phyloP scores from a whole-genome alignment of 805 yeast species.

The Schwanniomyces polymorphus region DNA sequence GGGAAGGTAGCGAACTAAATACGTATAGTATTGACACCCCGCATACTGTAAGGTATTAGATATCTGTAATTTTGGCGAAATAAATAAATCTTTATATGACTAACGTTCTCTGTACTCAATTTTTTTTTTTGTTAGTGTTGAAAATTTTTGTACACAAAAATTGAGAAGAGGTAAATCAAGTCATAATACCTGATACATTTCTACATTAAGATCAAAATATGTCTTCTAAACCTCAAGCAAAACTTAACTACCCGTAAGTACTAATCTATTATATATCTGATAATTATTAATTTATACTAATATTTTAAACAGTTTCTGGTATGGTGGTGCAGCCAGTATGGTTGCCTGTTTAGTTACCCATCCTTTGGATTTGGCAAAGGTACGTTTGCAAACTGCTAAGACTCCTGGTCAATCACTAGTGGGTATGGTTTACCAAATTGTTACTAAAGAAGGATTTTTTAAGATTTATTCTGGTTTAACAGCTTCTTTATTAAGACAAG shows the following conservation, averaged over 20 bases:
- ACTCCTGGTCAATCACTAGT: slow-evolving; percentile 63
- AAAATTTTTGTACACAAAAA: not conserved
- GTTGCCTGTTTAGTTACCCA: slow-evolving; percentile 70
- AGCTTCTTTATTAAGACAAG: slow-evolving; percentile 82
- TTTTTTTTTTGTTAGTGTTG: not conserved
- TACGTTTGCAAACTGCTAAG: slow-evolving; percentile 77
- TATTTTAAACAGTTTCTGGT: slow-evolving; percentile 49
- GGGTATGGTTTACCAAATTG: slow-evolving; percentile 59
- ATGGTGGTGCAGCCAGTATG: slow-evolving; percentile 70
- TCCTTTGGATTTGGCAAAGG: slow-evolving; percentile 86
- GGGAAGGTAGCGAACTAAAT: not conserved
- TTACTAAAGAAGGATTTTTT: slow-evolving; percentile 61
- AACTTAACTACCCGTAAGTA: slow-evolving; percentile 9
- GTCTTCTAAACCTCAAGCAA: slow-evolving; percentile 2
- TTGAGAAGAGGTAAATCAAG: not conserved
- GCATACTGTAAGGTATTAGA: not conserved
- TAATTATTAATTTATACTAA: not conserved
- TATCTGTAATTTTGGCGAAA: not conserved
- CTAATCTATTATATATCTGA: not conserved
- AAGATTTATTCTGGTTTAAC: slow-evolving; percentile 80
- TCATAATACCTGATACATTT: not conserved
- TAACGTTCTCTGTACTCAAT: not conserved
- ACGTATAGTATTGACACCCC: not conserved
- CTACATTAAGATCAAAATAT: not conserved
- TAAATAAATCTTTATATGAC: not conserved